A percentile compares a stretch with the other conserved stretches of the same genome.
phyloP scores from a whole-genome alignment of 176 grass and related monocot genomes.

The Melocanna baccifera region DNA sequence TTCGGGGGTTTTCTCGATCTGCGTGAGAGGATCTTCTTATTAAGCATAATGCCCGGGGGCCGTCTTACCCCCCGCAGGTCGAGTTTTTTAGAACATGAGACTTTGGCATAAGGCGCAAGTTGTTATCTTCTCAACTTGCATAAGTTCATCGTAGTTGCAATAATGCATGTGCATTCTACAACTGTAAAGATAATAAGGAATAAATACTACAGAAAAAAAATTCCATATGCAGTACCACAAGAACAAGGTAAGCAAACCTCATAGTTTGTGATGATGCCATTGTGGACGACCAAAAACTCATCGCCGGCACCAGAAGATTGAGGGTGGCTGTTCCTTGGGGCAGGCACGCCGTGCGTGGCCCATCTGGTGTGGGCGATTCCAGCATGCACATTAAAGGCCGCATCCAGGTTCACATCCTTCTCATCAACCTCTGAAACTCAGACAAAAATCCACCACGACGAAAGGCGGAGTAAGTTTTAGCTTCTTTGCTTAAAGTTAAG shows the following conservation, averaged over 20 bases:
- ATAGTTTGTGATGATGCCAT: conserved; percentile 99
- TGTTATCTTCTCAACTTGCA: conserved; percentile 11
- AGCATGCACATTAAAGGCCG: conserved; percentile 75
- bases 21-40: too few relatives aligned
- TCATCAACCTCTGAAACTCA: conserved; percentile 53
- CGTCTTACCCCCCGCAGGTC: too few relatives aligned
- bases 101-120: neutral
- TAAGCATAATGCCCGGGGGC: too few relatives aligned
- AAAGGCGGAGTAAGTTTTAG: neutral
- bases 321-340: conserved; percentile 90
- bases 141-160: conserved; percentile 23
- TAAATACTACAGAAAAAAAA: neutral
- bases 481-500: neutral
- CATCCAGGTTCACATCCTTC: conserved; percentile 75
- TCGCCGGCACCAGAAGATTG: conserved; percentile 82
- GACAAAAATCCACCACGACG: neutral
- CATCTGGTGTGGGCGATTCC: conserved; percentile 93
- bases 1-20: too few relatives aligned
- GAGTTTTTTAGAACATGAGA: conserved; percentile 10
- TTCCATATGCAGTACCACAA: neutral
- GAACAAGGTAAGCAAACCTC: conserved; percentile 51
- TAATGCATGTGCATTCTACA: conserved; percentile 30
- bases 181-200: neutral
- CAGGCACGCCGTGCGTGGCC: conserved; percentile 79
- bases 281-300: conserved; percentile 97